Conservation (phyloP, 805 yeast species). For the Wickerhamiella occidentalis region DNA sequence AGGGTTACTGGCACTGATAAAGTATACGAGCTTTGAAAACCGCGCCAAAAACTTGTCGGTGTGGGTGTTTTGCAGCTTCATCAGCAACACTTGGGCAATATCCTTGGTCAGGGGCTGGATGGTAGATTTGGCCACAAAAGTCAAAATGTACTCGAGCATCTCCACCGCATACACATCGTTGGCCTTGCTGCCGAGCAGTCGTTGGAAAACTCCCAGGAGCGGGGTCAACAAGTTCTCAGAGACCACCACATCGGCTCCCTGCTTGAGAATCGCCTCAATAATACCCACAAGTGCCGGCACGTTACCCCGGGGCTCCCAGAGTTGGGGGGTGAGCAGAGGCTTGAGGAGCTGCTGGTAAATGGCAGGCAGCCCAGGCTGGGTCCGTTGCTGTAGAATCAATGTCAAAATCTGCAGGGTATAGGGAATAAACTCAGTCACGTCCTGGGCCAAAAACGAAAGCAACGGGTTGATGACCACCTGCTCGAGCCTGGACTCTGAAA, state of each 20-base stretch:
- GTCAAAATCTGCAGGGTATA: constrained; percentile 87
- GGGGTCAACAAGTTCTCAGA: constrained; percentile 46
- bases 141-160: constrained; percentile 55
- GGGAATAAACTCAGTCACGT: constrained; percentile 89
- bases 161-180: constrained; percentile 82
- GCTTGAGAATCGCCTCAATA: constrained; percentile 50
- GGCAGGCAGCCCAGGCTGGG: constrained; percentile 42
- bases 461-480: constrained; percentile 52
- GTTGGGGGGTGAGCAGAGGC: constrained; percentile 77
- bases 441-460: constrained; percentile 57
- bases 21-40: constrained; percentile 51
- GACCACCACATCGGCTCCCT: constrained; percentile 33
- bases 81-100: constrained; percentile 62
- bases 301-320: constrained; percentile 90
- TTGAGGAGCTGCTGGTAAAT: constrained; percentile 54
- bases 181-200: constrained; percentile 69
- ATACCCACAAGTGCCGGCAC: constrained; percentile 85
- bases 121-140: constrained; percentile 39
- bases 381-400: constrained; percentile 47
- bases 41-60: constrained; percentile 72
- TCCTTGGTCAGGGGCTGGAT: constrained; percentile 51
- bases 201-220: constrained; percentile 91
- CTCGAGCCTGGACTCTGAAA: constrained; percentile 34
- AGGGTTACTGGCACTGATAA: constrained; percentile 34
- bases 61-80: constrained; percentile 66